Evolutionary conservation across 2,329 filamentous ascomycete species (phyloP).

Genomic region (Fusarium concolor): DNA sequence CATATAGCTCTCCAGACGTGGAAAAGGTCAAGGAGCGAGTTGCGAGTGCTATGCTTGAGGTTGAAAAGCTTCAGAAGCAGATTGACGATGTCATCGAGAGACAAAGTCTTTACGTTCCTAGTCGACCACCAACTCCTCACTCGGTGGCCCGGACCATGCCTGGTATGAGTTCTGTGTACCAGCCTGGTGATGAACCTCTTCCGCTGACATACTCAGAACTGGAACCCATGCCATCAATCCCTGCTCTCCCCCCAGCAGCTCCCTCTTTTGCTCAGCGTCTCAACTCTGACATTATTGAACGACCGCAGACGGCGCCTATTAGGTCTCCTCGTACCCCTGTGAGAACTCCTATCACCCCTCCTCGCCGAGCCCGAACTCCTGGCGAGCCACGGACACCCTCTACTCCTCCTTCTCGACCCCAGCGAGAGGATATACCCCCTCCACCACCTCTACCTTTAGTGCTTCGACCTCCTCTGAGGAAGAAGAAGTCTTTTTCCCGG

Average conservation of each 20-base stretch:
- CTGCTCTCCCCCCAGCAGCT: conserved; percentile 66
- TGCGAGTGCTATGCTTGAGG: conserved; percentile 67
- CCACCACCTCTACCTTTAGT: conserved; percentile 69
- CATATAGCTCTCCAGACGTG: conserved; percentile 60
- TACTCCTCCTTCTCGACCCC: conserved; percentile 40
- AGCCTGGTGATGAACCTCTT: conserved; percentile 13
- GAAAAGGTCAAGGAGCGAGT: conserved; percentile 66
- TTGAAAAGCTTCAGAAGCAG: conserved; percentile 68
- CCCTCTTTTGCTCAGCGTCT: conserved; percentile 69
- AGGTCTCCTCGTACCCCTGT: conserved; percentile 50
- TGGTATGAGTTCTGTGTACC: conserved; percentile 45
- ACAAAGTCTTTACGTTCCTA: conserved; percentile 67
- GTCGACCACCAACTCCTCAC: conserved; percentile 64
- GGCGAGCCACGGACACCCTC: conserved; percentile 47
- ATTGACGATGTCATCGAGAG: conserved; percentile 71
- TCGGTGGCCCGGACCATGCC: conserved; percentile 52
- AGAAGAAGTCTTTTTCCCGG: conserved; percentile 74
- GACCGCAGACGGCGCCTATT: conserved; percentile 51
- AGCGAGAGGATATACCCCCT: conserved; percentile 53
- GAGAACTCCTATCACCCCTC: conserved; percentile 48
- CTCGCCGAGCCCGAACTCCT: conserved; percentile 48
- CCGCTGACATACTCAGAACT: conserved; percentile 52
- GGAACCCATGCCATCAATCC: conserved; percentile 67
- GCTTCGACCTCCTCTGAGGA: conserved; percentile 69
- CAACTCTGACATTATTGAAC: conserved; percentile 57